Percentiles rank a stretch among this genome's conserved stretches.
These are phyloP conservation scores for Penicillium canariense DNA, from an alignment of 495 filamentous ascomycete species.

Conservation along the genomic window DNA sequence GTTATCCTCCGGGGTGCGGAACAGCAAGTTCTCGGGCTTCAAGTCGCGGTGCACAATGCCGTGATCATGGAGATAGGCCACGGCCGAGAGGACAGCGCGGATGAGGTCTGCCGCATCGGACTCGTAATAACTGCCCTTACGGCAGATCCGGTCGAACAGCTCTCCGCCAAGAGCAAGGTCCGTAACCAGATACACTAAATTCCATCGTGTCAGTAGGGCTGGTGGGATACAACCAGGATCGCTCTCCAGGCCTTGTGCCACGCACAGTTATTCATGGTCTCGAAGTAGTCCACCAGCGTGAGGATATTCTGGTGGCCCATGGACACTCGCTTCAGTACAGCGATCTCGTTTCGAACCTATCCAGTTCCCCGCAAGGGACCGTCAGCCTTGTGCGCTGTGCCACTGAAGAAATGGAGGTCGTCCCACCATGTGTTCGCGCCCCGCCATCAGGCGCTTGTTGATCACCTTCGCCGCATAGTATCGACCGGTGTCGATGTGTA, in stretches of 20 bases:
- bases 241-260: constrained; percentile 2
- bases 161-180: constrained; percentile 96
- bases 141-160: constrained; percentile 96
- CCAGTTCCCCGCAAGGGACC: not conserved
- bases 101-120: constrained; percentile 94
- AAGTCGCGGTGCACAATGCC: constrained; percentile 92
- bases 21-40: constrained; percentile 56
- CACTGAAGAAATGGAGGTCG: not conserved
- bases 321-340: constrained; percentile 90
- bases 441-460: constrained; percentile 97
- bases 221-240: too few species aligned
- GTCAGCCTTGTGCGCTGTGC: constrained; percentile 2
- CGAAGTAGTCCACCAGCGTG: constrained; percentile 97
- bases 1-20: constrained; percentile 57
- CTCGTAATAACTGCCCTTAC: constrained; percentile 97
- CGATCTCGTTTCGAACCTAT: constrained; percentile 96
- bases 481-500: constrained; percentile 95
- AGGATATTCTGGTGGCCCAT: constrained; percentile 98
- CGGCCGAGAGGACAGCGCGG: constrained; percentile 91
- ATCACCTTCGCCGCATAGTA: constrained; percentile 99
- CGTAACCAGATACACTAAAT: constrained; percentile 86
- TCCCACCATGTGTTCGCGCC: constrained; percentile 93
- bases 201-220: constrained; percentile 2
- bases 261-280: constrained; percentile 96
- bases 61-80: constrained; percentile 96